These are phyloP conservation scores for Xylaria sp. DNA, from an alignment of 2,329 filamentous ascomycete species.

Conservation along the genomic window DNA sequence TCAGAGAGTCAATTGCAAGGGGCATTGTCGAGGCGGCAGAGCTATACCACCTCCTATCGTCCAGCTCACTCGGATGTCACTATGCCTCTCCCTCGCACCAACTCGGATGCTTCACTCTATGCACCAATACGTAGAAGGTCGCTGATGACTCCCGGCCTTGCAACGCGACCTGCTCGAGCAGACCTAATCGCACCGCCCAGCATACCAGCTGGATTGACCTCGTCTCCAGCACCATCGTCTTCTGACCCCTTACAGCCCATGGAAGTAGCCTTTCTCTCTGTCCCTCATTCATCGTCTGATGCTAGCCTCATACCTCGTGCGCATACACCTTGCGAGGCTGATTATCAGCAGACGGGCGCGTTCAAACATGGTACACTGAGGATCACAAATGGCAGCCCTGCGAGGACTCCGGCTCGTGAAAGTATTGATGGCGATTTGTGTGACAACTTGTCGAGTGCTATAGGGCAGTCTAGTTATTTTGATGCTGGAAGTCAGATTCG, in stretches of 20 bases:
- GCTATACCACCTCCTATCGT: conserved; percentile 48
- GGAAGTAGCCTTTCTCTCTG: conserved; percentile 27
- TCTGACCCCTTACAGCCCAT: conserved; percentile 41
- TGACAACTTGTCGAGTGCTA: not conserved
- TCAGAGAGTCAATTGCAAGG: conserved; percentile 52
- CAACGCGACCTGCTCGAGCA: conserved; percentile 44
- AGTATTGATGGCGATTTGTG: conserved; percentile 19
- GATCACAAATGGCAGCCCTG: conserved; percentile 71
- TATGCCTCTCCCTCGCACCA: conserved; percentile 52
- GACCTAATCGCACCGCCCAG: conserved; percentile 29
- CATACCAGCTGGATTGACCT: conserved; percentile 39
- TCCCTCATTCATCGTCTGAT: conserved; percentile 44
- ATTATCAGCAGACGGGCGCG: conserved; percentile 70
- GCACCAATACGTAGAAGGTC: conserved; percentile 50
- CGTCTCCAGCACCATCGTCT: conserved; percentile 42
- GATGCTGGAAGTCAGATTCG: conserved; percentile 12
- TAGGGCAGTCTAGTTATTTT: conserved; percentile 33
- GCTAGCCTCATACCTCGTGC: conserved; percentile 51
- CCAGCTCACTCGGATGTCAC: conserved; percentile 41
- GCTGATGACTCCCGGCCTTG: conserved; percentile 48
- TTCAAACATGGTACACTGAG: conserved; percentile 72
- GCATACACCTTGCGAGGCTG: conserved; percentile 63
- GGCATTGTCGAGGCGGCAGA: conserved; percentile 53
- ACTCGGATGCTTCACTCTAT: conserved; percentile 56
- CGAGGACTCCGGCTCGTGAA: conserved; percentile 53